These are phyloP conservation scores for Trichoderma lentiforme DNA, from an alignment of 2,329 filamentous ascomycete species.

Conservation along the genomic window DNA sequence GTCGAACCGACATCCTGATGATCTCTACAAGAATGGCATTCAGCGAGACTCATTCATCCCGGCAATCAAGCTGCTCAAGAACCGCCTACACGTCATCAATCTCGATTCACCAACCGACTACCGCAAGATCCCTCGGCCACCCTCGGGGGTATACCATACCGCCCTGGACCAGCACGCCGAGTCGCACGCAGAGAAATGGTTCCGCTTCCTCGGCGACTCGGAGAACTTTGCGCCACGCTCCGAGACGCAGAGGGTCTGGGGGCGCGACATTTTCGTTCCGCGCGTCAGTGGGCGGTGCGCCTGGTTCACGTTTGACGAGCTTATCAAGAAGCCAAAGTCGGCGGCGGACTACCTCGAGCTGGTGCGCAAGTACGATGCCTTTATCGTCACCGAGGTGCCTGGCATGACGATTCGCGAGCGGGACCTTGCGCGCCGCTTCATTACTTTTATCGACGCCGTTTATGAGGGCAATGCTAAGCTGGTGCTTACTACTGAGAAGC, in stretches of 20 bases:
- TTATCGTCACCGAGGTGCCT: conserved; percentile 86
- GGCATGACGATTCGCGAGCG: conserved; percentile 85
- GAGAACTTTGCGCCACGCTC: conserved; percentile 70
- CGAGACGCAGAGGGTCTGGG: conserved; percentile 85
- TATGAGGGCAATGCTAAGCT: conserved; percentile 94
- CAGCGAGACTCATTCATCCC: conserved; percentile 94
- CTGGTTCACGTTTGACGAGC: conserved; percentile 87
- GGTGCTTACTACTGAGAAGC: conserved; percentile 84
- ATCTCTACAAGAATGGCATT: conserved; percentile 97
- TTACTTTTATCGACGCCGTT: conserved; percentile 95
- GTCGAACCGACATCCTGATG: conserved; percentile 92
- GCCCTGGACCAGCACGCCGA: conserved; percentile 74
- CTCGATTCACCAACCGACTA: conserved; percentile 95
- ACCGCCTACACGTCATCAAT: conserved; percentile 81
- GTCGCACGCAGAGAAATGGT: conserved; percentile 90
- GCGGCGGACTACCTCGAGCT: conserved; percentile 95
- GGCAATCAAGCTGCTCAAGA: conserved; percentile 88
- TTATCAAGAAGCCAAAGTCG: conserved; percentile 83
- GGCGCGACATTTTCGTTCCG: conserved; percentile 82
- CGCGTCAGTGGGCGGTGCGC: conserved; percentile 83
- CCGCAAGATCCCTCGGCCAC: conserved; percentile 89
- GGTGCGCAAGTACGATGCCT: conserved; percentile 83
- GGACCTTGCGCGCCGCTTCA: conserved; percentile 87
- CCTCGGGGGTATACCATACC: conserved; percentile 90
- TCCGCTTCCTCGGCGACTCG: conserved; percentile 85